These are phyloP conservation scores for Diaporthe nobilis DNA, from an alignment of 2,329 filamentous ascomycete species.

Conservation along the genomic window DNA sequence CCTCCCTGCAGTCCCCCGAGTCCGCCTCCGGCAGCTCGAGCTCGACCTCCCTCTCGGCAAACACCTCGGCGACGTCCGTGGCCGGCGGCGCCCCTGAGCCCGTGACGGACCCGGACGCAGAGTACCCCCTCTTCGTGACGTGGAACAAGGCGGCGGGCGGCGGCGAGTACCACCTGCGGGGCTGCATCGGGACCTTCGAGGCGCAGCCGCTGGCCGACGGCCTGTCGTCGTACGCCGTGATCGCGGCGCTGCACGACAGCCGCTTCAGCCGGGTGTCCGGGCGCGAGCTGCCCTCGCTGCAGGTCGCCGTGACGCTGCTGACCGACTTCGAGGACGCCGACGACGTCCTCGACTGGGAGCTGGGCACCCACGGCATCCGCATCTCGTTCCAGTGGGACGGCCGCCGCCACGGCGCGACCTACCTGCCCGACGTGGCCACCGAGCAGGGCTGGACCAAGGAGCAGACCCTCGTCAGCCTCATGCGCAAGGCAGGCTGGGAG, in stretches of 20 bases:
- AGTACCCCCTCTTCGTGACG: constrained; percentile 90
- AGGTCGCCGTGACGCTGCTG: constrained; percentile 83
- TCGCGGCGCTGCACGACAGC: constrained; percentile 77
- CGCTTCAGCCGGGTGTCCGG: constrained; percentile 71
- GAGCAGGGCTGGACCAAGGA: constrained; percentile 98
- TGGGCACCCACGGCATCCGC: constrained; percentile 89
- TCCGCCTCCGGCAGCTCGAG: constrained; percentile 49
- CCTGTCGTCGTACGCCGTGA: constrained; percentile 84
- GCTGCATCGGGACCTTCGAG: constrained; percentile 97
- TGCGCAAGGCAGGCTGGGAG: constrained; percentile 95
- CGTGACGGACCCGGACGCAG: constrained; percentile 53
- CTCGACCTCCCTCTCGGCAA: constrained; percentile 49
- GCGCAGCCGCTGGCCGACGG: constrained; percentile 79
- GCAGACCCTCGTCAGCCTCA: constrained; percentile 88
- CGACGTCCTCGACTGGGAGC: constrained; percentile 84
- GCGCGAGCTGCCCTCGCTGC: constrained; percentile 69
- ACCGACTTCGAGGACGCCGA: constrained; percentile 85
- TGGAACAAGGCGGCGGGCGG: constrained; percentile 82
- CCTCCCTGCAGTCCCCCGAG: constrained; percentile 48
- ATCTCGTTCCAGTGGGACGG: constrained; percentile 85
- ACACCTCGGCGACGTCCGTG: constrained; percentile 52
- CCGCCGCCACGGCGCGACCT: constrained; percentile 85
- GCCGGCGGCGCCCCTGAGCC: constrained; percentile 53
- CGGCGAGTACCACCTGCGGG: constrained; percentile 79
- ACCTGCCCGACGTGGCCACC: constrained; percentile 89